phyloP scores from a whole-genome alignment of 306 rosid species.

The Luffa acutangula region DNA sequence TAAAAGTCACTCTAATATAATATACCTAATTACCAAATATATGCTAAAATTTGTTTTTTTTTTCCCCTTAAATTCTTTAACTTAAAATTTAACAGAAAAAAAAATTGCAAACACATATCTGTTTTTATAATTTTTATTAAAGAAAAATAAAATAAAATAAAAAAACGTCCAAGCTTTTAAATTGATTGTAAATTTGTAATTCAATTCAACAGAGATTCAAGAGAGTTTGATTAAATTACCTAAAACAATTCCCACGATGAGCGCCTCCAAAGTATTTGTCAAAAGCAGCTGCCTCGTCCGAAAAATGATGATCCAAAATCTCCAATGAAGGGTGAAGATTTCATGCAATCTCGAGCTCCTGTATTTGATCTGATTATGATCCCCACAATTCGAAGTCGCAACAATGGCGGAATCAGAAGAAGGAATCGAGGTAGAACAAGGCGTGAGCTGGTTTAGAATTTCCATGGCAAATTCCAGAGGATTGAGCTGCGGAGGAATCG shows the following conservation, averaged over 20 bases:
- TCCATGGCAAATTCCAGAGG: slow-evolving; percentile 87
- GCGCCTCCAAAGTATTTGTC: slow-evolving; percentile 73
- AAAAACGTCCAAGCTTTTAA: not conserved
- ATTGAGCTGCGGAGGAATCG: slow-evolving; percentile 83
- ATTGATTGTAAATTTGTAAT: not conserved
- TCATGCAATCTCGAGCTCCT: slow-evolving; percentile 65
- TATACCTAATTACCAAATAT: too few species aligned
- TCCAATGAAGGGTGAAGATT: slow-evolving; percentile 35
- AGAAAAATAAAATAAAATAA: too few species aligned
- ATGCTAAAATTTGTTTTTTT: too few species aligned
- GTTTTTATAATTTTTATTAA: too few species aligned
- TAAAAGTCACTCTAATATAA: too few species aligned
- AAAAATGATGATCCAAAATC: slow-evolving; percentile 80
- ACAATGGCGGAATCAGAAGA: slow-evolving; percentile 17
- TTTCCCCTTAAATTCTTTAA: too few species aligned
- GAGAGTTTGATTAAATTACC: slow-evolving; percentile 16
- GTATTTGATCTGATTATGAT: slow-evolving; percentile 31
- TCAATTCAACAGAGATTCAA: not conserved
- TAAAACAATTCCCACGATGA: slow-evolving; percentile 72
- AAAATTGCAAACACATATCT: too few species aligned
- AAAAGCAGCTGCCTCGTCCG: slow-evolving; percentile 66
- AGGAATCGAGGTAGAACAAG: not conserved
- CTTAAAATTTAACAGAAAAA: too few species aligned
- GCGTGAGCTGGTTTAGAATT: slow-evolving; percentile 35
- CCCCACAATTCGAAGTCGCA: not conserved